A percentile compares a stretch with the other conserved stretches of the same genome.
Evolutionary conservation across 139 green algal species (phyloP).

Genomic region (Edaphochlamys debaryana): DNA sequence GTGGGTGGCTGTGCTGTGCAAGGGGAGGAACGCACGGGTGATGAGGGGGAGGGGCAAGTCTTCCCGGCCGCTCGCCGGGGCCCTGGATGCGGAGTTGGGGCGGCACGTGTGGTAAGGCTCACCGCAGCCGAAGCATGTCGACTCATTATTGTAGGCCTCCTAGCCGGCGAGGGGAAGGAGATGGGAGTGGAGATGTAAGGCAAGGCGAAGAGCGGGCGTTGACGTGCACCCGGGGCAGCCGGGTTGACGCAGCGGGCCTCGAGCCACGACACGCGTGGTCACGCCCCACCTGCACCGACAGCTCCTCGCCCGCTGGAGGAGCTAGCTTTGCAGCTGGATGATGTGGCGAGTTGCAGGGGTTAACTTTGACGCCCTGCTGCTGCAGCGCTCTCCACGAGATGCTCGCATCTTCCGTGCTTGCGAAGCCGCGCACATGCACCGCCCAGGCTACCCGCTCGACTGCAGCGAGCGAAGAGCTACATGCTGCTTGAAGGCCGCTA

Average conservation of each 20-base stretch:
- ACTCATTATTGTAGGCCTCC: constrained; percentile 76
- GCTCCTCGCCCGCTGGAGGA: constrained; percentile 65
- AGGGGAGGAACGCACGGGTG: not conserved
- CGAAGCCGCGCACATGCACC: no score
- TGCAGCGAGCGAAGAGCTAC: no score
- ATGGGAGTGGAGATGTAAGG: not conserved
- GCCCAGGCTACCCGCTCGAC: no score
- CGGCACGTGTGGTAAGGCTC: not conserved
- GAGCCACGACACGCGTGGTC: no score
- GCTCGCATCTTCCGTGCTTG: no score
- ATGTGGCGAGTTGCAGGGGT: constrained; percentile 80
- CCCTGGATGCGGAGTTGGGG: not conserved
- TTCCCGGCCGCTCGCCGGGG: no score
- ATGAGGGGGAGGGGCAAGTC: not conserved
- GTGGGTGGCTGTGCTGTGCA: not conserved
- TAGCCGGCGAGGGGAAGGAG: not conserved
- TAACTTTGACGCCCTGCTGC: constrained; percentile 33
- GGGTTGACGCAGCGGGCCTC: not conserved
- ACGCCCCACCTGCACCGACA: constrained; percentile 64
- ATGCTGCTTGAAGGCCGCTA: no score
- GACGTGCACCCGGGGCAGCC: not conserved
- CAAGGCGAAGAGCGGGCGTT: not conserved
- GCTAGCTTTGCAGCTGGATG: constrained; percentile 74
- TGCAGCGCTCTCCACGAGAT: no score
- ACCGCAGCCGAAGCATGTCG: constrained; percentile 84